These are phyloP conservation scores for Ceratocystis ficicola DNA, from an alignment of 2,329 filamentous ascomycete species.

Conservation along the genomic window DNA sequence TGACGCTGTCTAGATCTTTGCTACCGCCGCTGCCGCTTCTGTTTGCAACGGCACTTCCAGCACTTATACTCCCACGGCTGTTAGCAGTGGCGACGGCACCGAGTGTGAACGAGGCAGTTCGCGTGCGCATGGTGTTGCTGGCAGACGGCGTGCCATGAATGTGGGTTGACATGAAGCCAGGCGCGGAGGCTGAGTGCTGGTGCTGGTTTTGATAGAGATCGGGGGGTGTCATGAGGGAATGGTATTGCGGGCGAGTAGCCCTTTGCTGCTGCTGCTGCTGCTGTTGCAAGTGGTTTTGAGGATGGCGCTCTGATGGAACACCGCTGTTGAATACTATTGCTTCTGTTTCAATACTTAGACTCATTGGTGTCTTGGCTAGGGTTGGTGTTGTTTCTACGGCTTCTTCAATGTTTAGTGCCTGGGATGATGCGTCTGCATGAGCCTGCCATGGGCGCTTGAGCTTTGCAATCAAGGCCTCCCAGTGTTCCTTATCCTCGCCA, in stretches of 20 bases:
- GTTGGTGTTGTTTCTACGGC: background rate
- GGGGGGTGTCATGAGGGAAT: slow-evolving; percentile 8
- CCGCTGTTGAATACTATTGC: background rate
- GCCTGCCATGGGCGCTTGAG: slow-evolving; percentile 24
- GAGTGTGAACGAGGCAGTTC: slow-evolving; percentile 13
- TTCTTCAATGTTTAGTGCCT: background rate
- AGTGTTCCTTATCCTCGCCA: slow-evolving; percentile 29
- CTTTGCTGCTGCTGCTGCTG: background rate
- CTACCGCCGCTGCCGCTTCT: background rate
- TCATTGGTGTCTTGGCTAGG: slow-evolving; percentile 4
- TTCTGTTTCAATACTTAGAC: background rate
- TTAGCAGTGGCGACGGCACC: background rate
- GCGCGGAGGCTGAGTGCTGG: background rate
- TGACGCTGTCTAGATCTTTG: background rate
- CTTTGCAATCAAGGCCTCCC: slow-evolving; percentile 27
- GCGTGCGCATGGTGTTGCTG: background rate
- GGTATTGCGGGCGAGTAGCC: background rate
- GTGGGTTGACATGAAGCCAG: slow-evolving; percentile 12
- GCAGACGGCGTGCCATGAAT: background rate
- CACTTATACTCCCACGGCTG: background rate
- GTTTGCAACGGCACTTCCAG: background rate
- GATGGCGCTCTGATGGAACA: background rate
- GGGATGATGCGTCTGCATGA: background rate
- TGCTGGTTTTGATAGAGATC: background rate
- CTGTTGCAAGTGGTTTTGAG: background rate